Evolutionary conservation across 1,284 basidiomycete species (phyloP).

Genomic region (Singerocomus inundabilis): DNA sequence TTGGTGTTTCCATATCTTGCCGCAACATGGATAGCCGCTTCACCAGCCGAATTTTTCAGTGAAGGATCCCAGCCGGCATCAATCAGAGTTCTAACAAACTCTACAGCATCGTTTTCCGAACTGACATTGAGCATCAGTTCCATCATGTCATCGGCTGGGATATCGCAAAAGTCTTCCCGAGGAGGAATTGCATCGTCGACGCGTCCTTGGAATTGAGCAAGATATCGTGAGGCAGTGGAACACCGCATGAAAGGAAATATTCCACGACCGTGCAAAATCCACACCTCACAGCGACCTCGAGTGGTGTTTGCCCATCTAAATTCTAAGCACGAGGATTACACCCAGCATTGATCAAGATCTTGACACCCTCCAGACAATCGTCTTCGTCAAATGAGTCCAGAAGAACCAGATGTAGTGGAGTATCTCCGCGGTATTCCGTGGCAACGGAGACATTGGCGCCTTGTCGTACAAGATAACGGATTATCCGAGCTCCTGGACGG

Average conservation of each 20-base stretch:
- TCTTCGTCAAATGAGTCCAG: background rate
- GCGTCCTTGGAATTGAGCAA: background rate
- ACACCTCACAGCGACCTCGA: background rate
- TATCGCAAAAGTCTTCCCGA: background rate
- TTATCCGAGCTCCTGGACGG: background rate
- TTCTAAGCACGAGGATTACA: background rate
- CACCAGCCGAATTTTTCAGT: background rate
- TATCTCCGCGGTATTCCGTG: background rate
- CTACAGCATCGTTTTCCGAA: accelerated
- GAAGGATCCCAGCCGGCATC: background rate
- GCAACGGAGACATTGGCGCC: background rate
- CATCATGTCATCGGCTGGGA: background rate
- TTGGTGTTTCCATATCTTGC: background rate
- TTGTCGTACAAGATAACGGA: background rate
- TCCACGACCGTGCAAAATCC: background rate
- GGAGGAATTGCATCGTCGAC: background rate
- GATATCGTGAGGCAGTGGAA: background rate
- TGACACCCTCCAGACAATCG: background rate
- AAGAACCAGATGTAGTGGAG: background rate
- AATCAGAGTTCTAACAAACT: background rate
- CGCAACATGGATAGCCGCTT: background rate
- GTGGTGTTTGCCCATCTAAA: background rate
- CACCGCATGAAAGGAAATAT: background rate
- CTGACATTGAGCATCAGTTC: background rate
- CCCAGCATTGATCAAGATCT: slow-evolving; percentile 1